phyloP scores from a whole-genome alignment of 371 early-diverging fungal genomes.

The Rhizomucor pusillus region DNA sequence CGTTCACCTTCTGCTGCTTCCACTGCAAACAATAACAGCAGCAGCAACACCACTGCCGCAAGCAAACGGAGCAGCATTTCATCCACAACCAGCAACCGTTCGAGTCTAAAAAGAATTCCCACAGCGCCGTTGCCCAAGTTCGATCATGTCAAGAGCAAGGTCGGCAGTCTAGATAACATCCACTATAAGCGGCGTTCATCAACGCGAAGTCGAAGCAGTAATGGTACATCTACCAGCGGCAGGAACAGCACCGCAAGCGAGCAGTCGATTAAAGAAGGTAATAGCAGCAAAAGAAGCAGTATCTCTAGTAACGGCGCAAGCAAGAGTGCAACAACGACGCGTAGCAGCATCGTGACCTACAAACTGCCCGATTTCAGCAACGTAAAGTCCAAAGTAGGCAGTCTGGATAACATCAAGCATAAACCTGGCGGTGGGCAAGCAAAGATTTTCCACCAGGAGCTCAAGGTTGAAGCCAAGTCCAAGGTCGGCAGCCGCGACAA shows the following conservation, averaged over 20 bases:
- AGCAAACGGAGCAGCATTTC: slow-evolving; percentile 6
- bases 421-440: slow-evolving; percentile 19
- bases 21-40: no score
- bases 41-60: slow-evolving; percentile 4
- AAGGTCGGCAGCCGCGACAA: slow-evolving; percentile 23
- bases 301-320: neutral
- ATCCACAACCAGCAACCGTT: neutral
- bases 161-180: slow-evolving; percentile 20
- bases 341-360: neutral
- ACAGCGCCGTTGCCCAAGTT: slow-evolving; percentile 6
- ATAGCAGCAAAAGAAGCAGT: neutral
- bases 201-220: neutral
- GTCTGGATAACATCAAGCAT: slow-evolving; percentile 21
- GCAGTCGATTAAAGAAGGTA: neutral
- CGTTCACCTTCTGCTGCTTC: no score
- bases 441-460: slow-evolving; percentile 12
- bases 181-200: slow-evolving; percentile 12
- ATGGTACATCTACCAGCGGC: neutral
- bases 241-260: neutral
- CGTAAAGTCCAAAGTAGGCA: slow-evolving; percentile 21
- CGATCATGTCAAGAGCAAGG: slow-evolving; percentile 14
- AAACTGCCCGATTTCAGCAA: neutral
- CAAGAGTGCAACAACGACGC: no score
- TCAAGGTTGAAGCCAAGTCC: slow-evolving; percentile 8
- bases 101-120: neutral